phyloP scores from a whole-genome alignment of 768 basidiomycete species.

The Lactarius trivialis region DNA sequence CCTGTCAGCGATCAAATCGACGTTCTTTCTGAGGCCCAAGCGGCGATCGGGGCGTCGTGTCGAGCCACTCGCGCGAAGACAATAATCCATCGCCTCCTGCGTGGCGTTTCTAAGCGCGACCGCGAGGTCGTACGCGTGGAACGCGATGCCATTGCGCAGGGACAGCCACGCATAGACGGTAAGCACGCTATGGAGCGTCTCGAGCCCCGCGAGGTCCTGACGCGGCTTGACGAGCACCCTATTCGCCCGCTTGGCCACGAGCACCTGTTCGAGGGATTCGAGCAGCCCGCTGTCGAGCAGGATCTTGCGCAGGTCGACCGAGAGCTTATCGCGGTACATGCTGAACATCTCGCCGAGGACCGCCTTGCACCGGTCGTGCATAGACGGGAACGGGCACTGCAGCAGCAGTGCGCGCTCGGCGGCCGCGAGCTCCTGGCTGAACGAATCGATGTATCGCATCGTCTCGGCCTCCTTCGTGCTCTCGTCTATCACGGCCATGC shows the following conservation, averaged over 20 bases:
- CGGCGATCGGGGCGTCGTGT: not conserved
- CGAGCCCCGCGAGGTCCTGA: conserved; percentile 37
- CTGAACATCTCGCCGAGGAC: conserved; percentile 37
- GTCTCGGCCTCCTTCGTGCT: conserved; percentile 27
- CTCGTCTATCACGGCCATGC: conserved; percentile 36
- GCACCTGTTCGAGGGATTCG: conserved; percentile 37
- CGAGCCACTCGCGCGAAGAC: conserved; percentile 28
- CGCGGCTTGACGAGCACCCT: conserved; percentile 7
- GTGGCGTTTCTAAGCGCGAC: conserved; percentile 49
- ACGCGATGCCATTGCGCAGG: conserved; percentile 63
- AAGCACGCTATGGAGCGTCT: conserved; percentile 69
- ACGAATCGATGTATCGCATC: conserved; percentile 40
- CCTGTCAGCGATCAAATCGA: not conserved
- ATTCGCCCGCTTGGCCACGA: conserved; percentile 30
- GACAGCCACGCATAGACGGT: conserved; percentile 82
- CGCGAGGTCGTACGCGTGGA: conserved; percentile 48
- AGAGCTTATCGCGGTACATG: conserved; percentile 36
- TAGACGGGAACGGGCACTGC: conserved; percentile 50
- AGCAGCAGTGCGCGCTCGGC: conserved; percentile 41
- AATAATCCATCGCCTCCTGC: conserved; percentile 64
- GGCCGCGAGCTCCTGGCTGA: conserved; percentile 35
- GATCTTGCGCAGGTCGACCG: conserved; percentile 38
- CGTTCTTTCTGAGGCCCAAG: not conserved
- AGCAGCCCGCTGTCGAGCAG: conserved; percentile 37
- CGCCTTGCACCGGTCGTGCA: conserved; percentile 33